Evolutionary conservation across 768 basidiomycete genomes (phyloP).

Genomic region (Amanita molliuscula): DNA sequence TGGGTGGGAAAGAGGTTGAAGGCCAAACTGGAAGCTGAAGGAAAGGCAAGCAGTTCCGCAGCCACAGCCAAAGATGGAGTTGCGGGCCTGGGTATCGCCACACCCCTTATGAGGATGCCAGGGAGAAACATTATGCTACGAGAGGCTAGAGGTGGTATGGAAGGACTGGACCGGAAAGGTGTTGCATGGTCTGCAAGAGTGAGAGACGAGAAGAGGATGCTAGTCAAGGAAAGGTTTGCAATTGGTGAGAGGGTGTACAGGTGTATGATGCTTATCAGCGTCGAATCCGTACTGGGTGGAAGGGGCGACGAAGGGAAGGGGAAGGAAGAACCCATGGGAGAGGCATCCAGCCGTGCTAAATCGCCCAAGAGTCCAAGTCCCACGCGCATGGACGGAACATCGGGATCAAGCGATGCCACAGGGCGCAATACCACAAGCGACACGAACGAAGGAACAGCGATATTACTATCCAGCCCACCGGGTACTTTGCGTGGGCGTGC

Average conservation of each 20-base stretch:
- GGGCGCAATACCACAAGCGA: neutral
- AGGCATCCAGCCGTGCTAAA: neutral
- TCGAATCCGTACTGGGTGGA: slow-evolving; percentile 12
- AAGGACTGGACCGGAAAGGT: slow-evolving; percentile 4
- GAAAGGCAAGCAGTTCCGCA: slow-evolving; percentile 27
- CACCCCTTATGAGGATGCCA: slow-evolving; percentile 2
- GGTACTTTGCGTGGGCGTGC: slow-evolving; percentile 21
- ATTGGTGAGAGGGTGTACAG: slow-evolving; percentile 41
- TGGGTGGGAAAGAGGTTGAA: slow-evolving; percentile 33
- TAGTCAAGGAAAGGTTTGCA: slow-evolving; percentile 46
- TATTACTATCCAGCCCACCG: neutral
- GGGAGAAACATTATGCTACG: slow-evolving; percentile 1
- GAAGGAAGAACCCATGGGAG: neutral
- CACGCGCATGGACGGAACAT: slow-evolving; percentile 4
- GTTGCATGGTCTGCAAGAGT: slow-evolving; percentile 45
- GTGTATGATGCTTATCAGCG: slow-evolving; percentile 37
- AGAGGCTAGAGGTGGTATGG: slow-evolving; percentile 4
- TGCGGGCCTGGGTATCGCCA: slow-evolving; percentile 2
- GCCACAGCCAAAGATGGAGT: slow-evolving; percentile 5
- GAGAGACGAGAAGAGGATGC: slow-evolving; percentile 46
- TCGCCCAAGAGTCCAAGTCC: slow-evolving; percentile 11
- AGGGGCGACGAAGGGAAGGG: slow-evolving; percentile 5
- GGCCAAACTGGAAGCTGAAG: slow-evolving; percentile 28
- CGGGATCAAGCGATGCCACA: neutral
- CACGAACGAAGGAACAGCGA: neutral